phyloP scores from a whole-genome alignment of 75 land plant genomes.

The Ceratopteris richardii region DNA sequence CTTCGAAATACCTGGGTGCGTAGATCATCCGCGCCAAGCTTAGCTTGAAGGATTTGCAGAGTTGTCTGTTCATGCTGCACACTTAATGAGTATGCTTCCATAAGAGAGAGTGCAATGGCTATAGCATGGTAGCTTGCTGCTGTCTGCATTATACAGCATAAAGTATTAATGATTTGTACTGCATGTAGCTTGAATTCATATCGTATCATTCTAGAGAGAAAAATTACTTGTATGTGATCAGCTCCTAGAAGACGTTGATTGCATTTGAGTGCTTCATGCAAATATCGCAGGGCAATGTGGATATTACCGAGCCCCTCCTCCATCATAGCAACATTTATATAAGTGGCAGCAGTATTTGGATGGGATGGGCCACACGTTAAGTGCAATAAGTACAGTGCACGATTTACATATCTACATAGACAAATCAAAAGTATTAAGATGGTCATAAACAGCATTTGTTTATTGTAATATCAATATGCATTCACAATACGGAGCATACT shows the following conservation, averaged over 20 bases:
- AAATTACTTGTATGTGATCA: conserved; percentile 79
- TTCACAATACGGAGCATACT: conserved; percentile 27
- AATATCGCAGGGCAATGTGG: conserved; percentile 81
- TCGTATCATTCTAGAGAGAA: too few species aligned
- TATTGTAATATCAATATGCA: not conserved
- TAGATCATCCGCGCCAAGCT: conserved; percentile 83
- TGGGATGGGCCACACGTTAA: conserved; percentile 93
- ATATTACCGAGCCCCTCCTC: conserved; percentile 96
- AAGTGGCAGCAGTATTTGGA: conserved; percentile 95
- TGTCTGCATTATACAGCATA: conserved; percentile 37
- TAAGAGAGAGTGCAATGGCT: conserved; percentile 87
- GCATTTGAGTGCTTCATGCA: conserved; percentile 89
- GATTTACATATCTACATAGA: conserved; percentile 64
- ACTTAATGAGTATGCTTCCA: conserved; percentile 90
- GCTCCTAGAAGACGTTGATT: conserved; percentile 83
- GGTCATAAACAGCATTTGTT: too few species aligned
- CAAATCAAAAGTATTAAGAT: not conserved
- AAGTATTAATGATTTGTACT: too few species aligned
- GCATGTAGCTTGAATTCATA: too few species aligned
- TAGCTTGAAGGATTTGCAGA: conserved; percentile 81
- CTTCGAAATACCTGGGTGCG: conserved; percentile 91
- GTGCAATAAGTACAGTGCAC: conserved; percentile 81
- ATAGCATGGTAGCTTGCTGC: conserved; percentile 97
- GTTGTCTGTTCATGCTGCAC: conserved; percentile 97
- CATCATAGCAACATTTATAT: conserved; percentile 96